Evolutionary conservation across 108 stramenopile genomes (phyloP).

Genomic region (Craspedostauros australis): DNA sequence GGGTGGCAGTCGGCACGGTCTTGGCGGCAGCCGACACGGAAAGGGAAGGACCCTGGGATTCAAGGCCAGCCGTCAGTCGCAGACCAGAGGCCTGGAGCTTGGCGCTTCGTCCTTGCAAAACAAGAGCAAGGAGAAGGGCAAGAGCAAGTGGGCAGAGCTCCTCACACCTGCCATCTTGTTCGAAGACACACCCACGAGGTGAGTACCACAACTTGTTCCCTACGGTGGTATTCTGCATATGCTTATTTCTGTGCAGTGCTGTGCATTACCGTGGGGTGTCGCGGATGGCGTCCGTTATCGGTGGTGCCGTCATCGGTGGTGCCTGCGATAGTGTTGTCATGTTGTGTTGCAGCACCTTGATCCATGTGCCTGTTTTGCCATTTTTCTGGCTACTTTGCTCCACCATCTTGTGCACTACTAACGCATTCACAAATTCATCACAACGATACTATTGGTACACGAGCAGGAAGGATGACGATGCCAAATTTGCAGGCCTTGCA

Average conservation of each 20-base stretch:
- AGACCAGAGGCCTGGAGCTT: not conserved
- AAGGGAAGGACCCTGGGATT: constrained; percentile 61
- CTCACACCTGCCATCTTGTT: constrained; percentile 62
- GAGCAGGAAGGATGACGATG: constrained; percentile 64
- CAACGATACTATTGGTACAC: not conserved
- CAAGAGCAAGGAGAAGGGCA: constrained; percentile 4
- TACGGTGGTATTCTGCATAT: no score
- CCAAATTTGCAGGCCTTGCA: constrained; percentile 58
- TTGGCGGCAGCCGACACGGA: constrained; percentile 51
- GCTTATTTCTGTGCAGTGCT: no score
- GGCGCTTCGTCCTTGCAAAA: not conserved
- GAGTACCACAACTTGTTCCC: no score
- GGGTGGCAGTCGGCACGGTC: constrained; percentile 38
- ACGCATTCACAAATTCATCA: no score
- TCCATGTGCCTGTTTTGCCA: not conserved
- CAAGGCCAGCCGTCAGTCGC: constrained; percentile 46
- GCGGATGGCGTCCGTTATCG: no score
- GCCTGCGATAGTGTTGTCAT: no score
- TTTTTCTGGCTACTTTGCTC: not conserved
- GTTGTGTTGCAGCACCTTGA: not conserved
- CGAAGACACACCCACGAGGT: constrained; percentile 55
- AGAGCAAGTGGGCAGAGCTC: constrained; percentile 60
- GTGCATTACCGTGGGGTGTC: no score
- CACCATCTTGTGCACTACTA: not conserved
- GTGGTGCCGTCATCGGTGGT: no score